Base-by-base conservation (phyloP, 2,329 filamentous ascomycete species). In the Calonectria honghensis region DNA sequence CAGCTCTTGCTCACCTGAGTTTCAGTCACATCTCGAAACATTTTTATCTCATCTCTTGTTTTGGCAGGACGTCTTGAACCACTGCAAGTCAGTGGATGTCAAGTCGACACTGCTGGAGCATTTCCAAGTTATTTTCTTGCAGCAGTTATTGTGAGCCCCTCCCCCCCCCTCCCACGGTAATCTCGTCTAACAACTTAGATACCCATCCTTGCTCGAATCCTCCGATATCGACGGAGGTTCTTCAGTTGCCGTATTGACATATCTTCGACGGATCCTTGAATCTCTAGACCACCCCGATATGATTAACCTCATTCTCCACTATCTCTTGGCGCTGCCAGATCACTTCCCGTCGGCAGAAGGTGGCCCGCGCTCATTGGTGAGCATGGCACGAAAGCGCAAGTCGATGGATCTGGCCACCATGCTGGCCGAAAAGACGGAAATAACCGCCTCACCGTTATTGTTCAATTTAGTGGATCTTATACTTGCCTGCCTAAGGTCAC, bases 21-120 rank as follows among this genome's bases (percentile, higher is more conserved):
- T 97, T 76, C 94, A 95, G 80, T 91, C 92, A n/a, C 95, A 98
- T 80, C 91, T 98, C 81, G 93, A 96, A 70, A 98, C 96, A 0
- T 99, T 99, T 81, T 89, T 99, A 52, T 98, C 97, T 0, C 97
- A 98, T 82, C 90, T 99, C 64, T 89, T 97, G 7, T 99, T 99
- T 83, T 99, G 97, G 97, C 97, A 99, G 86, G 97, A 99, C 84
- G 96, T 98, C 41, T 88, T 99, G 75, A 97, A 98, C 83, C 96
- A 98, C 85, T 99, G 97, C 86, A 93, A 93, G 80, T 98, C 96
- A 4, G 89, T 93, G 1, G 96, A 98, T 82, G 95, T 99, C 79
- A 97, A 96, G 83, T 95, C 95, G 78, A 98, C 96, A 0, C 88
- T 99, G 66, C 89, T 99, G 39, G 97, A 99, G 83, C 97, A 99